These are phyloP conservation scores for Dothidotthia symphoricarpi DNA, from an alignment of 2,329 filamentous ascomycete genomes.

Conservation along the genomic window DNA sequence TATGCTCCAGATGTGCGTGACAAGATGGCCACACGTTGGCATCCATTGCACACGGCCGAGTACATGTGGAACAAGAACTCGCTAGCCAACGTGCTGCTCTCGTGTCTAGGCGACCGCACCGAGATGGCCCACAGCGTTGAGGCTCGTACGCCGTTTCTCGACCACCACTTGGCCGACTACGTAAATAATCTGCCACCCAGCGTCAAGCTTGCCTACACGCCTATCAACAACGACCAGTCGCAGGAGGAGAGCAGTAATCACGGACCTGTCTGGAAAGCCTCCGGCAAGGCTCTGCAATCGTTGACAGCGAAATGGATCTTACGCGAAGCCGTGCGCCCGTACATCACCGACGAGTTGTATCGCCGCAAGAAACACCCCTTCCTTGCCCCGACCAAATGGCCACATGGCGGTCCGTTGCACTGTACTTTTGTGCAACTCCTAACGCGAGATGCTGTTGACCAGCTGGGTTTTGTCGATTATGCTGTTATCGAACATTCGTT, in stretches of 20 bases:
- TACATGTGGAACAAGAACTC: constrained; percentile 25
- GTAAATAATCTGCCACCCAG: constrained; percentile 41
- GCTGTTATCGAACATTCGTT: constrained; percentile 20
- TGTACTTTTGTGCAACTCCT: constrained; percentile 26
- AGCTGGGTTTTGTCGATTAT: constrained; percentile 39
- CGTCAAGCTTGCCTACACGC: too few relatives aligned
- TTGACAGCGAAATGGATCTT: constrained; percentile 53
- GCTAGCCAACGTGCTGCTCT: constrained; percentile 39
- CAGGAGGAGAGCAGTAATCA: too few relatives aligned
- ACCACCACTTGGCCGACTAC: constrained; percentile 42
- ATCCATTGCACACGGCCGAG: constrained; percentile 20
- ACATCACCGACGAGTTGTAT: constrained; percentile 54
- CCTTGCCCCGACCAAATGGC: constrained; percentile 46
- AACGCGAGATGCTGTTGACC: constrained; percentile 21
- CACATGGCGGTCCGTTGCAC: constrained; percentile 47
- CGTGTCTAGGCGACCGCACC: constrained; percentile 46
- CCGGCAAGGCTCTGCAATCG: constrained; percentile 19
- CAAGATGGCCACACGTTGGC: constrained; percentile 17
- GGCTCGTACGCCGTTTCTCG: constrained; percentile 43
- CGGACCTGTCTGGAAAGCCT: too few relatives aligned
- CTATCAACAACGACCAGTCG: too few relatives aligned
- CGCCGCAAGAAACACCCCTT: constrained; percentile 49
- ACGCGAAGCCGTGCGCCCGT: constrained; percentile 51
- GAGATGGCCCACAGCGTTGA: constrained; percentile 46
- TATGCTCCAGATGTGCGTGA: neutral